A percentile compares a stretch with the other conserved stretches of the same genome.
Evolutionary conservation across 805 yeast genomes (phyloP).

Genomic region (Dipodascopsis tothii): DNA sequence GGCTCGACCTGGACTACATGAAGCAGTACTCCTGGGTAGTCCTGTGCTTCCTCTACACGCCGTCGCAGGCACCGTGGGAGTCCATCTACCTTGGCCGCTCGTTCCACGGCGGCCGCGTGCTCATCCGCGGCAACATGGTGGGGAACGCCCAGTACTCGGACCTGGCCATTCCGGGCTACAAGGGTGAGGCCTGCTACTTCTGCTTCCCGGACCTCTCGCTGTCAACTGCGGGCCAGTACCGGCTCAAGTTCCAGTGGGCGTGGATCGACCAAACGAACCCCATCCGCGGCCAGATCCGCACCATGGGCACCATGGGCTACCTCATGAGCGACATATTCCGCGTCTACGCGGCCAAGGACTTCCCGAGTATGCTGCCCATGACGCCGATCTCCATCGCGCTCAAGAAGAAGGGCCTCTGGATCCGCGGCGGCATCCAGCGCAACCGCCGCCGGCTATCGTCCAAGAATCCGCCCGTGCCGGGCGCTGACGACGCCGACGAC

Average conservation of each 20-base stretch:
- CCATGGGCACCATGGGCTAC: slow-evolving; percentile 21
- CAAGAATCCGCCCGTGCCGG: neutral
- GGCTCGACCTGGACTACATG: slow-evolving; percentile 13
- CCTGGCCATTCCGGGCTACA: slow-evolving; percentile 9
- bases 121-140: slow-evolving; percentile 22
- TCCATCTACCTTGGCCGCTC: neutral
- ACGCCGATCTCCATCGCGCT: slow-evolving; percentile 18
- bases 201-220: slow-evolving; percentile 31
- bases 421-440: slow-evolving; percentile 20
- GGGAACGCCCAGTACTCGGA: slow-evolving; percentile 15
- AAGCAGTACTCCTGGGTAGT: slow-evolving; percentile 19
- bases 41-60: slow-evolving; percentile 14
- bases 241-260: slow-evolving; percentile 27
- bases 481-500: neutral
- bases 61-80: slow-evolving; percentile 1
- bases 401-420: slow-evolving; percentile 19
- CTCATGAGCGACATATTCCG: slow-evolving; percentile 25
- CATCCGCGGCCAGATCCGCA: slow-evolving; percentile 10
- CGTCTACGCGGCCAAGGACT: slow-evolving; percentile 33
- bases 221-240: slow-evolving; percentile 31
- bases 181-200: slow-evolving; percentile 25
- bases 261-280: slow-evolving; percentile 26
- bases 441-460: neutral
- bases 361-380: slow-evolving; percentile 29
- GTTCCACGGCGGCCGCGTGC: slow-evolving; percentile 8